Evolutionary conservation across 352 stramenopile genomes (phyloP), one percentile per base, ranked within the genome.

Genomic region (Phytopythium litorale): DNA sequence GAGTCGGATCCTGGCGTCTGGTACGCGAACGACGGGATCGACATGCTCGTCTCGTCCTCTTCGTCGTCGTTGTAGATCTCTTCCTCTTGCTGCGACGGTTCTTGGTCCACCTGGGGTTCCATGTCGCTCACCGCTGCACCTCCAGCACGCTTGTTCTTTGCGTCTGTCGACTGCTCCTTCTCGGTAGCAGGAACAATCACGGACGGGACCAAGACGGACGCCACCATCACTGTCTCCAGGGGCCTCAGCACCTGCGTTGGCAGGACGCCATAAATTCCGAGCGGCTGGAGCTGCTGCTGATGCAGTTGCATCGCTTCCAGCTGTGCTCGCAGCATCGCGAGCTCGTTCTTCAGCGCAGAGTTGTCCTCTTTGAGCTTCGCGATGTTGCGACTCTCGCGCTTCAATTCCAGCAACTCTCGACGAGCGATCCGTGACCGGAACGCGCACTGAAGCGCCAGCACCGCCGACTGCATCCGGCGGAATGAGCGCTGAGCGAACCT

Each of bases 291-390:
- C 56, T 62, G 56, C 56, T 62, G 56, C 30, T 62, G 56, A 4
- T 54, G 45, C 3, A 45, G 35, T 58, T 80, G 58, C 68, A 92
- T 81, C 6, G 65, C 62, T 33, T 79, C 71, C 48, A 92, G 70
- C 51, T 88, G 71, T 43, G 81, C 76, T 53, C 79, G 78, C 42
- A 92, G 66, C 62, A 71, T 64, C 53, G 76, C 71, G 28, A 92
- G 53, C 58, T 89, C 79, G 49, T 73, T 71, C 67, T 91, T 89
- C 3, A 92, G 65, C 28, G 87, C 76, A 23, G 81, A 68, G 55
- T 94, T 94, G 60, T 92, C 83, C 33, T 89, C 65, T 48, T 88
- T 80, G 37, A 94, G 73, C 64, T 89, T 91, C 18, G 66, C 51
- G 38, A 94, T 71, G 49, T 94, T 91, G 50, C 76, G 79, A 58